Evolutionary conservation across 2,329 filamentous ascomycete species (phyloP), one percentile per base, ranked within the genome.

Genomic region (Annulohypoxylon truncatum): DNA sequence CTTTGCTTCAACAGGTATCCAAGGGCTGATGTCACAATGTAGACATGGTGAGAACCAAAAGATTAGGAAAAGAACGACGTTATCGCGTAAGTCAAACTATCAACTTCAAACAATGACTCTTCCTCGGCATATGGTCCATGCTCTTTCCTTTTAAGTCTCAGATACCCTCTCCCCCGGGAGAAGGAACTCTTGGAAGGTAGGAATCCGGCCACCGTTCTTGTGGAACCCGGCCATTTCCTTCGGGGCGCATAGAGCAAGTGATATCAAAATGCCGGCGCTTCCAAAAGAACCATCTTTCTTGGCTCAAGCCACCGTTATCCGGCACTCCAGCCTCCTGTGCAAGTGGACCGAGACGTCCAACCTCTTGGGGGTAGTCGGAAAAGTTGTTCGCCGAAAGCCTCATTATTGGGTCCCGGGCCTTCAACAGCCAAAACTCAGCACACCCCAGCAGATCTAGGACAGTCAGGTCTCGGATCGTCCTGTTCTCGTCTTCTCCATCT

Each of bases 341-440:
- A 13, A 61, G 58, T 29, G 22, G 50, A 29, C 29, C 51, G 13
- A 55, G 58, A 38, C 42, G 42, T 20, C 42, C 51, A 31, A 61
- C 24, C 22, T 50, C 51, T 48, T 12, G n/a, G 26, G 50, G 40
- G 42, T 54, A 48, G 24, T 61, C 50, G 42, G 50, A 61, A 50
- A 61, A 55, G 51, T 50, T 55, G 31, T 33, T 44, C n/a, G 22
- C 50, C 20, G 51, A 55, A 54, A 61, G 44, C 15, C 55, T 50
- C 24, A 51, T 51, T 31, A 58, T 58, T 28, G 15, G 57, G 28
- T 61, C 38, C 28, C 48, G 38, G 22, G 48, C 57, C 48, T 53
- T 61, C 42, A 47, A 33, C 38, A 47, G 46, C 57, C 48, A 61
- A 29, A 53, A 31, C 50, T 47, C 42, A 35, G 57, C 57, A 26